Evolutionary conservation across 1,284 basidiomycete genomes (phyloP).

Genomic region (Rhodotorula sp.): DNA sequence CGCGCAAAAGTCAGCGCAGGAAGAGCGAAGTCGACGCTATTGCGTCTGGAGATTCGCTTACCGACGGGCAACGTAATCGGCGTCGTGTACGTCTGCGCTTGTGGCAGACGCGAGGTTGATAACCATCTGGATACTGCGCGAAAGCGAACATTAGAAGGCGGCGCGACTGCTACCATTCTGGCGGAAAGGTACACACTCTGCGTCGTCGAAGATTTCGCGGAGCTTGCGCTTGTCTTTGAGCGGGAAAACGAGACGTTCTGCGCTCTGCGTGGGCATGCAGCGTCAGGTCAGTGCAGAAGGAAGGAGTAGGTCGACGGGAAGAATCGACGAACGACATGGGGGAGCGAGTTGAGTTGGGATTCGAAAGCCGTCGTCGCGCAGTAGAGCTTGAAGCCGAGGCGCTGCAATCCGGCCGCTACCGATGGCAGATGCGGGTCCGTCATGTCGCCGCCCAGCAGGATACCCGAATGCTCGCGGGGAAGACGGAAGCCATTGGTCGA

Average conservation of each 20-base stretch:
- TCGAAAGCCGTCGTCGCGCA: constrained; percentile 81
- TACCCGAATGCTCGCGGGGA: constrained; percentile 71
- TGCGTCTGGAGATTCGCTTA: too few relatives aligned
- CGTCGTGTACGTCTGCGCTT: constrained; percentile 77
- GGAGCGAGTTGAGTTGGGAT: constrained; percentile 76
- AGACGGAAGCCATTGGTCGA: constrained; percentile 89
- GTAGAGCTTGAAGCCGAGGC: constrained; percentile 88
- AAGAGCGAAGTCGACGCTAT: constrained; percentile 24
- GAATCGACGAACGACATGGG: too few relatives aligned
- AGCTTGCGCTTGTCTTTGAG: constrained; percentile 95
- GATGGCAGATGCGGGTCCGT: constrained; percentile 76
- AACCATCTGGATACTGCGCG: constrained; percentile 90
- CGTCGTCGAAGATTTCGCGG: constrained; percentile 62
- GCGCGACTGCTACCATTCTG: too few relatives aligned
- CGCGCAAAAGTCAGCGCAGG: not conserved
- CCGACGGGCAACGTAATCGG: constrained; percentile 94
- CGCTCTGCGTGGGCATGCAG: too few relatives aligned
- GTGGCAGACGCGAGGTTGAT: constrained; percentile 90
- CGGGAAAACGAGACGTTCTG: constrained; percentile 95
- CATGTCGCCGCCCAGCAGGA: constrained; percentile 83
- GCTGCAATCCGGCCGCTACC: constrained; percentile 72
- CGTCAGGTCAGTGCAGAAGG: too few relatives aligned
- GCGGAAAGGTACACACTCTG: too few relatives aligned
- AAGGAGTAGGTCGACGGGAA: too few relatives aligned
- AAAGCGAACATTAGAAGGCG: too few relatives aligned